These are phyloP conservation scores for Neolentinus lepideus DNA, from an alignment of 1,284 basidiomycete species.

Conservation along the genomic window DNA sequence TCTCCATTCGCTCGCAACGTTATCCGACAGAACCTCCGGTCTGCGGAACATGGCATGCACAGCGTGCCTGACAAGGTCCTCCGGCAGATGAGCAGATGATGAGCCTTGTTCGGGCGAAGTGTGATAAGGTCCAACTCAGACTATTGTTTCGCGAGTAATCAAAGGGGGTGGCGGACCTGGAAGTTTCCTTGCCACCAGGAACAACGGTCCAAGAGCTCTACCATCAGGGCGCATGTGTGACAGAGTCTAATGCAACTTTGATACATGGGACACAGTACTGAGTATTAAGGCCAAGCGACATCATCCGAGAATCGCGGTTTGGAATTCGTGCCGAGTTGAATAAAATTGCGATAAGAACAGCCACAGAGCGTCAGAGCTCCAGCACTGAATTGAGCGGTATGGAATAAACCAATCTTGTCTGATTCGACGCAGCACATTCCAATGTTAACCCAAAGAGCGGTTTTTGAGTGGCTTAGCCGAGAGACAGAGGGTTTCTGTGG, in stretches of 20 bases:
- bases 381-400: not conserved
- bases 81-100: not conserved
- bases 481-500: no score
- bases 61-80: not conserved
- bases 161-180: not conserved
- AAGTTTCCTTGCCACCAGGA: no score
- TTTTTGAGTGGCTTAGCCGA: no score
- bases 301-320: no score
- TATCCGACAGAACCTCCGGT: not conserved
- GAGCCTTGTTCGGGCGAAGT: not conserved
- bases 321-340: not conserved
- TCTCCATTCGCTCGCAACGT: not conserved
- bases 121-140: not conserved
- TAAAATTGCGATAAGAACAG: not conserved
- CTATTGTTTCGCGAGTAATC: not conserved
- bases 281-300: no score
- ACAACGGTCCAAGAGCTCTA: no score
- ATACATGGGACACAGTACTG: no score
- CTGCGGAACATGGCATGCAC: not conserved
- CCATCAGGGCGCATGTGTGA: no score
- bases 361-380: not conserved
- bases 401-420: constrained; percentile 1
- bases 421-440: not conserved
- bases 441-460: not conserved
- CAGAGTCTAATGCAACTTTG: no score